Evolutionary conservation across 129 eudicot genomes (phyloP).

Genomic region (Kitagawia praeruptora): DNA sequence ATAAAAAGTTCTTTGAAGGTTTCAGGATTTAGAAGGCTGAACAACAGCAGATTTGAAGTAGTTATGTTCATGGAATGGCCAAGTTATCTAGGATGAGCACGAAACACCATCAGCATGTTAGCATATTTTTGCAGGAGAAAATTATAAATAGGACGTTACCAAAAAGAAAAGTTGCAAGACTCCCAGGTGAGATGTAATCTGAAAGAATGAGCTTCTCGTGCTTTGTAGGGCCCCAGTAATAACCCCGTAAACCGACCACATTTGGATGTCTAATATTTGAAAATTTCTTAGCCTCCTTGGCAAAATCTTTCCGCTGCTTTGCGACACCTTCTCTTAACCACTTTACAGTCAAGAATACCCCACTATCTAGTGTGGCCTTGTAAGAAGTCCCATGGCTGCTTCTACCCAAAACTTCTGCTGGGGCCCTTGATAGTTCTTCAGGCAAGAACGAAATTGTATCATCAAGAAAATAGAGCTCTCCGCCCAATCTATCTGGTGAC

Average conservation of each 20-base stretch:
- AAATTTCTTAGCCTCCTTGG: slow-evolving; percentile 92
- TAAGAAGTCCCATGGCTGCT: slow-evolving; percentile 98
- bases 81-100: background rate
- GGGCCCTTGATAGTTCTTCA: slow-evolving; percentile 85
- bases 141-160: slow-evolving; percentile 35
- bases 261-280: slow-evolving; percentile 94
- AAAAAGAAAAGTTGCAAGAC: slow-evolving; percentile 88
- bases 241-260: slow-evolving; percentile 95
- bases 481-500: slow-evolving; percentile 86
- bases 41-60: background rate
- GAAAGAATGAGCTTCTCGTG: slow-evolving; percentile 96
- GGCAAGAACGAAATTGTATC: slow-evolving; percentile 76
- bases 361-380: slow-evolving; percentile 80
- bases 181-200: slow-evolving; percentile 88
- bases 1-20: background rate
- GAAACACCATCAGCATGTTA: background rate
- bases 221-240: slow-evolving; percentile 99
- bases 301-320: slow-evolving; percentile 89
- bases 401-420: slow-evolving; percentile 94
- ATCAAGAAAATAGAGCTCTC: slow-evolving; percentile 88
- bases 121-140: background rate
- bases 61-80: too few species aligned
- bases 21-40: background rate
- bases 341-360: slow-evolving; percentile 83
- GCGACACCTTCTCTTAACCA: slow-evolving; percentile 99